Base-by-base conservation (phyloP, 2,329 filamentous ascomycete genomes). In the Coniochaeta hoffmannii region DNA sequence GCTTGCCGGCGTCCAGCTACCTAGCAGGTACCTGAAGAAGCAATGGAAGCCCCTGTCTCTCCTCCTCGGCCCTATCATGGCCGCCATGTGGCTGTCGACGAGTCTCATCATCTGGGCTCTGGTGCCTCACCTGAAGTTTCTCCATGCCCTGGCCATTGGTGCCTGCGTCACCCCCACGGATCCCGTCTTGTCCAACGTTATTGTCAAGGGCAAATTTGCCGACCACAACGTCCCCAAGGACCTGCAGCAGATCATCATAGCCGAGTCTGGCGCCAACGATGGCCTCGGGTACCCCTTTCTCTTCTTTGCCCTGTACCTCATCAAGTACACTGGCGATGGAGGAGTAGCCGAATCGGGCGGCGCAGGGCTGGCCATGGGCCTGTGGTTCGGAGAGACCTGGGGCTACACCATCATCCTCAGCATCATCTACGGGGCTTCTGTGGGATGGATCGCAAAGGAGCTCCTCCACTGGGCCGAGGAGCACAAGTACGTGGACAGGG, bases 81-180 rank as follows among this genome's bases (percentile, higher is more conserved):
- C 82, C 1, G 73, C 76, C 58, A 96, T 96, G 91, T 96, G 92
- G 92, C 62, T 96, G 10, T 73, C 78, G 22, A 94, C 88, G n/a
- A 89, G 87, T 61, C 72, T 94, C 1, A 69, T 96, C 2, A 76
- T 96, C 46, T 96, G 86, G 84, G 87, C 71, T 0, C 71, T 96
- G 58, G 83, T 92, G 1, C 89, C 89, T 0, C 73, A 83, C 52
- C 74, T 93, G 15, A 76, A 76, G 30, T 89, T 94, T 60, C 76
- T 96, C 1, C 87, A 94, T 61, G 88, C 92, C 0, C 76, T 96
- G 11, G 88, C 86, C 15, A 76, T 96, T 11, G 91, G 85, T 1
- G 88, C 91, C 0, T 96, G 91, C 65, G 85, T 97, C n/a, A 94
- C 92, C 2, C 92, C 91, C 0, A 96, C 92, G 0, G 92, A 97